A percentile compares a stretch with the other conserved stretches of the same genome.
These are phyloP conservation scores for Haematococcus sp. DNA, from an alignment of 139 green algal genomes.

Conservation along the genomic window DNA sequence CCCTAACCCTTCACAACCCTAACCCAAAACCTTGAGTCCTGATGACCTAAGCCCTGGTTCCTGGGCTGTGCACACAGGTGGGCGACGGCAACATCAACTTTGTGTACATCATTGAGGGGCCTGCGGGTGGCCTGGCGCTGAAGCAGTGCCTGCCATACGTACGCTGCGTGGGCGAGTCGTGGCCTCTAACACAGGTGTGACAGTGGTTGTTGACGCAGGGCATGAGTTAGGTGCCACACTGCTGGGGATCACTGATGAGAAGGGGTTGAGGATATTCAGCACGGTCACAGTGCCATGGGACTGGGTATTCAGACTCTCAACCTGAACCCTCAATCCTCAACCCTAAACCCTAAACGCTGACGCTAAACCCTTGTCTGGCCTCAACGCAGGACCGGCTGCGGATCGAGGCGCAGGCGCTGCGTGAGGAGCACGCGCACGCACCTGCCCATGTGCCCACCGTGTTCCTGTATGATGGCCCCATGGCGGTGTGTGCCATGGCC, in stretches of 20 bases:
- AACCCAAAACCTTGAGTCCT: too few species aligned
- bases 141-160: conserved; percentile 95
- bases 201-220: too few species aligned
- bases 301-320: too few species aligned
- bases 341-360: not conserved
- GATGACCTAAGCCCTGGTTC: too few species aligned
- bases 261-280: too few species aligned
- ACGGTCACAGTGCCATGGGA: too few species aligned
- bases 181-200: conserved; percentile 85
- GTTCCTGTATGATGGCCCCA: conserved; percentile 56
- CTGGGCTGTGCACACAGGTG: too few species aligned
- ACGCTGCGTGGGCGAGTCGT: conserved; percentile 86
- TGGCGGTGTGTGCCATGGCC: conserved; percentile 75
- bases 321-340: too few species aligned
- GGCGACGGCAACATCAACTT: conserved; percentile 99
- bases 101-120: conserved; percentile 92
- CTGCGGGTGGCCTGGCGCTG: conserved; percentile 65
- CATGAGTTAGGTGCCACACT: too few species aligned
- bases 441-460: conserved; percentile 82
- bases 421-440: conserved; percentile 48
- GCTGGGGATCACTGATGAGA: too few species aligned
- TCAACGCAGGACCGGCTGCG: conserved; percentile 60
- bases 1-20: too few species aligned
- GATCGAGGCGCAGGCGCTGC: conserved; percentile 72
- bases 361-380: not conserved